Percentiles rank a stretch among this genome's conserved stretches.
Conservation (phyloP, 2,329 filamentous ascomycete species). For the Sporothrix luriei region DNA sequence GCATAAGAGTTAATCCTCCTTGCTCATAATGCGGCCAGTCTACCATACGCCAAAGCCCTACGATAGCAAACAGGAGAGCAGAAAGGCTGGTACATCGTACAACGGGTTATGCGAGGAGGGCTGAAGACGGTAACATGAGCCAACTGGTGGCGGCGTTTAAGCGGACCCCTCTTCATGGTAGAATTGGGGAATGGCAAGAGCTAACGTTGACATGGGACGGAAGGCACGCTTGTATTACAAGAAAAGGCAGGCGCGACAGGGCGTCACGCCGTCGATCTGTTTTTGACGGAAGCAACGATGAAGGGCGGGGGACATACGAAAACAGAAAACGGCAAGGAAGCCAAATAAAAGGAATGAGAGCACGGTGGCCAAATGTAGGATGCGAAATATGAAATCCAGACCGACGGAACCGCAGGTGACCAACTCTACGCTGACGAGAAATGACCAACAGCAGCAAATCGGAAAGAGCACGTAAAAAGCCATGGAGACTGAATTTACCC, state of each 20-base stretch:
- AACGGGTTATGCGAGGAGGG: not conserved
- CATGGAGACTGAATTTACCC: constrained; percentile 26
- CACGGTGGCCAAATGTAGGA: not conserved
- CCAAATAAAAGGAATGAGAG: not conserved
- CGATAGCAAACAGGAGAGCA: not conserved
- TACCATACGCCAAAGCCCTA: not conserved
- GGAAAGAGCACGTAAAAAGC: not conserved
- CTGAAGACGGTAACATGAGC: not conserved
- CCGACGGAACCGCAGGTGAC: not conserved
- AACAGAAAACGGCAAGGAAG: not conserved
- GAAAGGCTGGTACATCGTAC: not conserved
- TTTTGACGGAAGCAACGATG: not conserved
- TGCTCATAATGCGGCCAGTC: not conserved
- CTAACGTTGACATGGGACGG: not conserved
- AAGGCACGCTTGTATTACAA: constrained; percentile 1
- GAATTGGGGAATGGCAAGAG: not conserved
- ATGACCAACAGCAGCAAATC: not conserved
- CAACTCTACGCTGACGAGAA: constrained; percentile 4
- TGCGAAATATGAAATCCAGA: too few relatives aligned
- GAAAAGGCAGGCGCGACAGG: constrained; percentile 3
- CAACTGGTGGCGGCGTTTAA: not conserved
- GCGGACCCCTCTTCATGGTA: not conserved
- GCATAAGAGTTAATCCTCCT: not conserved
- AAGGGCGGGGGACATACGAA: too few relatives aligned
- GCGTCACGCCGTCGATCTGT: not conserved